A percentile compares a stretch with the other conserved stretches of the same genome.
Conservation (phyloP, 176 grass and related monocot species). For the Aegilops bicornis region DNA sequence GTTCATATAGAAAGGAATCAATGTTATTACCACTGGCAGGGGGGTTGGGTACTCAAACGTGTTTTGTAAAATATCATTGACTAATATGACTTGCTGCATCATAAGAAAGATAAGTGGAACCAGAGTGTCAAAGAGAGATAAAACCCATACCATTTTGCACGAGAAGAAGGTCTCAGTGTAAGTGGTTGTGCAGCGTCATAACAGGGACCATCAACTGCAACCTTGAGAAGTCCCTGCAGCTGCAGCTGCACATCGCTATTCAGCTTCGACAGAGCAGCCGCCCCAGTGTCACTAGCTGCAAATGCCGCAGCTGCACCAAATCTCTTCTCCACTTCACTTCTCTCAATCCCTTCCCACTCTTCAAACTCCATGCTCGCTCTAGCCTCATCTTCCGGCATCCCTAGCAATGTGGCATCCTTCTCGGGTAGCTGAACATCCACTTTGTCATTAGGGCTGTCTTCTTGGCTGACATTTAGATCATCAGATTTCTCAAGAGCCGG, state of each 20-base stretch:
- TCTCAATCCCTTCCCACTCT: slow-evolving; percentile 98
- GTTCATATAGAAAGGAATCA: neutral
- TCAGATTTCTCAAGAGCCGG: neutral
- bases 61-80: neutral
- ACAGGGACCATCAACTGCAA: slow-evolving; percentile 90
- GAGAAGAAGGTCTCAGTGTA: slow-evolving; percentile 76
- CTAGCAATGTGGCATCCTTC: slow-evolving; percentile 29
- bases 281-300: slow-evolving; percentile 49
- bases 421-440: slow-evolving; percentile 22
- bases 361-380: slow-evolving; percentile 50
- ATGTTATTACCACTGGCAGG: neutral
- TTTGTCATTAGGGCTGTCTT: slow-evolving; percentile 21
- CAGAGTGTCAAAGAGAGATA: neutral
- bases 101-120: slow-evolving; percentile 11
- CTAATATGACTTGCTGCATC: neutral
- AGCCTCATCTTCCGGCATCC: slow-evolving; percentile 1
- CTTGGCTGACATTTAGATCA: slow-evolving; percentile 11
- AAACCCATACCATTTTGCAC: slow-evolving; percentile 77
- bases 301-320: slow-evolving; percentile 63
- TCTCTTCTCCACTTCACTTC: slow-evolving; percentile 67
- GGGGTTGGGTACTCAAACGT: neutral
- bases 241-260: slow-evolving; percentile 61
- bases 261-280: slow-evolving; percentile 56
- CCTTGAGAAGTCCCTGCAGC: slow-evolving; percentile 82
- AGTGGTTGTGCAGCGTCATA: slow-evolving; percentile 61